phyloP scores from a whole-genome alignment of 2,329 filamentous ascomycete genomes.

The Paraphoma sp. region DNA sequence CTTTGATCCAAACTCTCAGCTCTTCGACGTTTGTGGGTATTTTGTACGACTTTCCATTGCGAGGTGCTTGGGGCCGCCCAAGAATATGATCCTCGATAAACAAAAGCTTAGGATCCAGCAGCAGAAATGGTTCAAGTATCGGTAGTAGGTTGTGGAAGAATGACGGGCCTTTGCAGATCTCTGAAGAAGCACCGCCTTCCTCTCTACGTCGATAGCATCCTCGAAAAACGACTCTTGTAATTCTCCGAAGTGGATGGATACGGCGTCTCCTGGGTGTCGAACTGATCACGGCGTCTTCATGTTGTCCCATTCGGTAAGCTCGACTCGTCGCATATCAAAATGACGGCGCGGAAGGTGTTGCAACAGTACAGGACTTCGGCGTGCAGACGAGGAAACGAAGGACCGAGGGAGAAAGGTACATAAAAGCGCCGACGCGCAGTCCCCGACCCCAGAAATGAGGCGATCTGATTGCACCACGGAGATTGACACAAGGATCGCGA shows the following conservation, averaged over 20 bases:
- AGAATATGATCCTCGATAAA: slow-evolving; percentile 22
- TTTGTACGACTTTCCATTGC: background rate
- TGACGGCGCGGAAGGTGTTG: no score
- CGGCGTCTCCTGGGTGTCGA: slow-evolving; percentile 9
- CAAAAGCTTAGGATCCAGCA: slow-evolving; percentile 17
- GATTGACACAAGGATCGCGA: no score
- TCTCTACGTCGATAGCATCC: background rate
- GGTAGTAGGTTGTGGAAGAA: slow-evolving; percentile 18
- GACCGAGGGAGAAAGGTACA: no score
- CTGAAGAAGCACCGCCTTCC: background rate
- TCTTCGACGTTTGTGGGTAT: slow-evolving; percentile 7
- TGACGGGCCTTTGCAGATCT: slow-evolving; percentile 15
- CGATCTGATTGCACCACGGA: no score
- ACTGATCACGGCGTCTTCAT: background rate
- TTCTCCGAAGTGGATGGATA: slow-evolving; percentile 10
- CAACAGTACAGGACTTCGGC: no score
- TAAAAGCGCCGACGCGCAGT: no score
- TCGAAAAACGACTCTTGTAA: slow-evolving; percentile 10
- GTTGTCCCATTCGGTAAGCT: background rate
- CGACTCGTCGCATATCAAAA: no score
- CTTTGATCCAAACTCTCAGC: slow-evolving; percentile 6
- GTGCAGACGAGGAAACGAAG: no score
- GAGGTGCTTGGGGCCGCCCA: slow-evolving; percentile 3
- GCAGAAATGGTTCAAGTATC: slow-evolving; percentile 19
- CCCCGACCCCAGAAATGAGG: no score